Base-by-base conservation (phyloP, 2,329 filamentous ascomycete genomes). In the Epichloe scottii region DNA sequence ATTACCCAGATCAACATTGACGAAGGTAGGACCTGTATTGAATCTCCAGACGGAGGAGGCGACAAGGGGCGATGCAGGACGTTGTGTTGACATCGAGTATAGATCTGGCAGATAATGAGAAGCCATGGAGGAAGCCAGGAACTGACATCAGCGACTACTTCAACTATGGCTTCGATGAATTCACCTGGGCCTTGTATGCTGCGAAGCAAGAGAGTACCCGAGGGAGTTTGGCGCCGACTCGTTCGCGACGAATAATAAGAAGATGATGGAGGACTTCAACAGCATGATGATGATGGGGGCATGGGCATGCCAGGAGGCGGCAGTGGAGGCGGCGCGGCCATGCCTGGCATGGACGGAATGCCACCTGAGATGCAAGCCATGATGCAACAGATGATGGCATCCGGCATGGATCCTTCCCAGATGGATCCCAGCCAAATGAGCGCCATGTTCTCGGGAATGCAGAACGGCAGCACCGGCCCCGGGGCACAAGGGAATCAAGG, bases 141-240 rank as follows among this genome's bases (percentile, higher is more conserved):
- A 90, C 91, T 11, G 93, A 98, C 62, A 81, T 95, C 50, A 93
- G 87, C 53, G 93, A 98, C 66, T 97, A 95, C 71, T 97, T 97
- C 79, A 97, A 97, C 73, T 97, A 97, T 68, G 91, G 91, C 53
- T 97, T 97, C 63, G 91, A 97, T 69, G 91, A 97, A 68, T 97
- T 96, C 68, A 95, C 90, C 1, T 98, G 93, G 93, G 87, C 90
- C 5, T 79, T 90, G 50, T 98, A 98, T 66, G 89, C 90, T 34
- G 75, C 89, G 53, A 94, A 95, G 63, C 93, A 97, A 66, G 83
- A 93, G 57, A 75, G 74, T 23, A 76, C 96, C 61, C 80, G 86
- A 17, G 81, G 57, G 87, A 91, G 59, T 88, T 89, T 58, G 80
- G 79, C 52, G 81, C 85, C 46, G 80, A 84, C 42, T 73, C 74